Percentiles rank a stretch among this genome's conserved stretches.
phyloP scores from a whole-genome alignment of 2,329 filamentous ascomycete species.

The Pseudocercospora fuligena region DNA sequence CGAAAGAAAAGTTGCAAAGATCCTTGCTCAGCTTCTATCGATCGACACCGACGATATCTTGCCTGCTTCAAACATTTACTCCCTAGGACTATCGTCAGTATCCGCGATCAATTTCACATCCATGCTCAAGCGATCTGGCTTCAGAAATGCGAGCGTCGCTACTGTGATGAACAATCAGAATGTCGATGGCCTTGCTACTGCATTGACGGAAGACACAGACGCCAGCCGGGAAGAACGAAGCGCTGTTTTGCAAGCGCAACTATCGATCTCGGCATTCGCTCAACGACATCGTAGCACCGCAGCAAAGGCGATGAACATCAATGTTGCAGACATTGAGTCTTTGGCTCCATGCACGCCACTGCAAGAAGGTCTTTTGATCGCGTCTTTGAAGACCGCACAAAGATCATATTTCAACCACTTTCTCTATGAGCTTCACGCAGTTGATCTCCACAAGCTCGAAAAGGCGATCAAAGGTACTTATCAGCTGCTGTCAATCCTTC shows the following conservation, averaged over 20 bases:
- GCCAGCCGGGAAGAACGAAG: constrained; percentile 34
- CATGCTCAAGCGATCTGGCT: constrained; percentile 66
- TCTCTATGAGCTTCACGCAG: constrained; percentile 58
- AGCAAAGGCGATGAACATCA: constrained; percentile 58
- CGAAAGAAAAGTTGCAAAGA: constrained; percentile 56
- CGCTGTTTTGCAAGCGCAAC: constrained; percentile 55
- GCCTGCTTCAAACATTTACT: constrained; percentile 73
- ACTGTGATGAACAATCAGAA: constrained; percentile 65
- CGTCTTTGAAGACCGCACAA: constrained; percentile 62
- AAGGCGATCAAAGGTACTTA: constrained; percentile 64
- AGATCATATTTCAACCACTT: constrained; percentile 81
- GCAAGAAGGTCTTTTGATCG: constrained; percentile 83
- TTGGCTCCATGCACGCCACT: constrained; percentile 83
- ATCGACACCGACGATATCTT: constrained; percentile 52
- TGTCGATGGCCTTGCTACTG: constrained; percentile 48
- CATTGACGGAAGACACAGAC: constrained; percentile 31
- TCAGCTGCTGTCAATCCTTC: constrained; percentile 64
- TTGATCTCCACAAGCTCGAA: constrained; percentile 57
- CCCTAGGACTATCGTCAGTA: constrained; percentile 87
- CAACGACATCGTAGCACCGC: constrained; percentile 63
- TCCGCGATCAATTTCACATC: constrained; percentile 74
- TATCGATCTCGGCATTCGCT: constrained; percentile 63
- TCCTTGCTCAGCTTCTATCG: constrained; percentile 60
- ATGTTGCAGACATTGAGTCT: constrained; percentile 65
- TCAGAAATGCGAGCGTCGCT: constrained; percentile 65